Base-by-base conservation (phyloP, 2,329 filamentous ascomycete genomes). In the Aspergillus sp. region DNA sequence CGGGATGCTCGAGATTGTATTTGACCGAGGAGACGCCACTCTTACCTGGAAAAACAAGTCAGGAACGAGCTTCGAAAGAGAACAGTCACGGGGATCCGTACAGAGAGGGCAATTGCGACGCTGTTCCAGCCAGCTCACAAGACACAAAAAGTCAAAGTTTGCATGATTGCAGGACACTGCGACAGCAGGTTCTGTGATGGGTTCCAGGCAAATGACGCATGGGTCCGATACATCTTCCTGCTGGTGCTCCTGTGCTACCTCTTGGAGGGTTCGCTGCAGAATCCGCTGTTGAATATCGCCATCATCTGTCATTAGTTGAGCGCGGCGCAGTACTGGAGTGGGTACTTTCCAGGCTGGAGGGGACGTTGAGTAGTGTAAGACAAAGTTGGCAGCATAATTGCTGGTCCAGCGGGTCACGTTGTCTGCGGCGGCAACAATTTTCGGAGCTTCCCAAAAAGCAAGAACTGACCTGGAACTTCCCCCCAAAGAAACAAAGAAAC, bases 131-230 rank as follows among this genome's bases (percentile, higher is more conserved):
- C 93, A 97, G 74, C 83, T 92, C 21, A 88, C 76, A 6, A 96
- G 83, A 73, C 93, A 98, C 12, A 91, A 73, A 69, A 92, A 96
- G 78, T 97, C 92, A 71, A 96, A 96, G 64, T 87, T 86, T 57
- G 80, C 77, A 77, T 98, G 93, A 43, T 84, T 82, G 79, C 93
- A 98, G 7, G 93, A 92, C 19, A 83, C 77, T 7, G 90, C 85
- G 51, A 88, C 80, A 62, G 90, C 91, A 52, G 84, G 77, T 66
- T 95, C 90, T 9, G 86, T 85, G 68, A 96, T 81, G 53, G 77
- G 70, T 56, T 93, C 90, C 60, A 97, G 86, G 73, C 93, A 98
- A 73, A 98, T 95, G 62, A 96, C 91, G 73, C 93, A 97, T 68
- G 82, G 85, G 62, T 82, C 77, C 52, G 71, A 68, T 58, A 71